Base-by-base conservation (phyloP, 202 grass and related monocot species). In the Carex arenaria region DNA sequence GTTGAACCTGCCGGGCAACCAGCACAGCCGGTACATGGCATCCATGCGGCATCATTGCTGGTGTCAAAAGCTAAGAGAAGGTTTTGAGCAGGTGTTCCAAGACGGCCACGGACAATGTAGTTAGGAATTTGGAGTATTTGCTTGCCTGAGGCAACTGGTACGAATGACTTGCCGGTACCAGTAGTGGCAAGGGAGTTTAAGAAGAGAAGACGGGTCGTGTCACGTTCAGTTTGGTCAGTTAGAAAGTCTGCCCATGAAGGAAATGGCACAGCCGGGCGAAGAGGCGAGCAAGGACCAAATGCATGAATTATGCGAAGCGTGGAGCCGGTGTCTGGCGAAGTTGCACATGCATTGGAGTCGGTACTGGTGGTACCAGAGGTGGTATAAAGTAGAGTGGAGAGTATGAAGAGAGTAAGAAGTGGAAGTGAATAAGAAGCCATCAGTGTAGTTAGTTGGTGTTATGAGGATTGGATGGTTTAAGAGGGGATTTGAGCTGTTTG, bases 1-100 rank as follows among this genome's bases (percentile, higher is more conserved):
- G 93, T 85, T 1, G 85, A 56, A n/a, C 83, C 38, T 1, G 89
- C 70, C 1, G 89, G 76, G 80, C 95, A 98, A 12, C 95, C 95
- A 0, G 15, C 22, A 87, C 95, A 98, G 4, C 87, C 89, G 60
- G 88, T 26, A 67, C 95, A 98, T 51, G 95, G 95, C 72, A 98
- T 85, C 95, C 95, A 98, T 0, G 95, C 89, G 8, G 89, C 95
- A 85, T 98, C 95, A 82, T 85, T 98, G 91, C 93, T 95, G 34
- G 91, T 98, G 87, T 98, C 95, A 63, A 98, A 84, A 62, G 95
- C 93, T 57, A 95, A 85, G 17, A 98, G 89, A 82, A 98, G 85
- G 56, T 77, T 61, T 76, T 95, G 95, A 63, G 91, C 45, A 18
- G 95, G 95, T 20, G 91, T 90, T 49, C 95, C 95, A 1, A 98